Conservation (phyloP, 1,284 basidiomycete species). For the Rhodofomes roseus region DNA sequence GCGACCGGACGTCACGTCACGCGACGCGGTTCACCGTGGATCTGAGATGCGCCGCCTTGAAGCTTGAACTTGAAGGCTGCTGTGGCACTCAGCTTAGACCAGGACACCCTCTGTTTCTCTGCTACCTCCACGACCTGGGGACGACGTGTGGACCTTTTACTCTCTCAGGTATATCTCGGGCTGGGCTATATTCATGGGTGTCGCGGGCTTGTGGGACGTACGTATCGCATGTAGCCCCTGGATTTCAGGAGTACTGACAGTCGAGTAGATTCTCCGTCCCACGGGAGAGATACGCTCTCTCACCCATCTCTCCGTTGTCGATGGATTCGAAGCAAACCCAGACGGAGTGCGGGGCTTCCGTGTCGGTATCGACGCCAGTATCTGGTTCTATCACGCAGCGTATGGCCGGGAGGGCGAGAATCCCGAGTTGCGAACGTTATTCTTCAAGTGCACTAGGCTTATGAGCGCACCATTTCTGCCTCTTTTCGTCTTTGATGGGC, state of each 20-base stretch:
- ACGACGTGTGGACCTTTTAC: too few species aligned
- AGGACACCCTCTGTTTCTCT: too few species aligned
- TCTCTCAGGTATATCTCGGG: too few species aligned
- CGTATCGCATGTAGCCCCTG: constrained; percentile 8
- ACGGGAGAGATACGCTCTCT: constrained; percentile 60
- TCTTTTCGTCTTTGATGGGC: constrained; percentile 94
- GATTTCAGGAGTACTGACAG: neutral
- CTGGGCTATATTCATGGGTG: constrained; percentile 40
- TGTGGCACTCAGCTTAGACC: too few species aligned
- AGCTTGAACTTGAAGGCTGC: too few species aligned
- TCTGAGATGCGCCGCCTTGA: neutral
- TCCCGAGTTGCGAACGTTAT: constrained; percentile 70
- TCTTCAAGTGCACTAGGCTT: constrained; percentile 73
- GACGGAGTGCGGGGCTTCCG: constrained; percentile 59
- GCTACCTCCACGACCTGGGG: too few species aligned
- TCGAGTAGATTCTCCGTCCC: constrained; percentile 55
- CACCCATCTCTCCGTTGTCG: constrained; percentile 62
- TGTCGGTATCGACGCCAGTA: constrained; percentile 76
- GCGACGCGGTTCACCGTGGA: neutral
- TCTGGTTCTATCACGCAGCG: constrained; percentile 80
- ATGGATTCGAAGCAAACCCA: constrained; percentile 66
- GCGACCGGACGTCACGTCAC: neutral
- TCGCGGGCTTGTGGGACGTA: constrained; percentile 44
- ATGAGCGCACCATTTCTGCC: constrained; percentile 79
- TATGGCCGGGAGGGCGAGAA: constrained; percentile 77